phyloP scores from a whole-genome alignment of 352 stramenopile species.

The Aphanomyces stellatus region DNA sequence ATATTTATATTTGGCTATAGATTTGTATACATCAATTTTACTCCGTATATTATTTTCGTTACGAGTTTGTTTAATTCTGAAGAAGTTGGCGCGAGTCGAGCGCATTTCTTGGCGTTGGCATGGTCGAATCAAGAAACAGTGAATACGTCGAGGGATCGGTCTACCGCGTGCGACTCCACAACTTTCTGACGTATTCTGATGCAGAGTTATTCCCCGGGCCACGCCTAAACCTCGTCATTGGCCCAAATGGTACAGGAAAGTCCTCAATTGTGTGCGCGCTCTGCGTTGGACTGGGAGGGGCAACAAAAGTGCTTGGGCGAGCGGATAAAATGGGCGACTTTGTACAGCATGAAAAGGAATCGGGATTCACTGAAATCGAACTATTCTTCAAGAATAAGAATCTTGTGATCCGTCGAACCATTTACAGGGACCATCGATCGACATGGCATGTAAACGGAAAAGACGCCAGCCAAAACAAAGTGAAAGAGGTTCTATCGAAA shows the following conservation, averaged over 20 bases:
- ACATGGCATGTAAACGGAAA: conserved; percentile 71
- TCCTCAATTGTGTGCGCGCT: conserved; percentile 96
- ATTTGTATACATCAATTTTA: not conserved
- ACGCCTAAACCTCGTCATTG: conserved; percentile 96
- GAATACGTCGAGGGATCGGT: conserved; percentile 84
- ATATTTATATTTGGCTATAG: not conserved
- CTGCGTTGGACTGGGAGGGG: conserved; percentile 92
- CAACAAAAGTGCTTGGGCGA: conserved; percentile 90
- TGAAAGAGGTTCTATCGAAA: conserved; percentile 68
- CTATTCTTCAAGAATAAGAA: conserved; percentile 77
- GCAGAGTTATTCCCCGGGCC: conserved; percentile 86
- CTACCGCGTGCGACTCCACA: conserved; percentile 86
- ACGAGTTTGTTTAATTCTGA: not conserved
- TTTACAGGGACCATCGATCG: conserved; percentile 87
- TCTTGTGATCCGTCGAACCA: conserved; percentile 83
- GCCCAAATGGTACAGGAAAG: conserved; percentile 95
- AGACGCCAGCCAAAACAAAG: conserved; percentile 56
- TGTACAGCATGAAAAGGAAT: conserved; percentile 80
- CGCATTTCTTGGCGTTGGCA: not conserved
- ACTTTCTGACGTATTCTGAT: conserved; percentile 92
- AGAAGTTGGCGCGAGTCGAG: not conserved
- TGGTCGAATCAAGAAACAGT: conserved; percentile 20
- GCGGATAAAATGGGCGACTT: conserved; percentile 91
- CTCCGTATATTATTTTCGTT: not conserved
- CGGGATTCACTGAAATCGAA: conserved; percentile 89